Evolutionary conservation across 2,329 filamentous ascomycete species (phyloP), one percentile per base, ranked within the genome.

Genomic region (Lachnellula cervina): DNA sequence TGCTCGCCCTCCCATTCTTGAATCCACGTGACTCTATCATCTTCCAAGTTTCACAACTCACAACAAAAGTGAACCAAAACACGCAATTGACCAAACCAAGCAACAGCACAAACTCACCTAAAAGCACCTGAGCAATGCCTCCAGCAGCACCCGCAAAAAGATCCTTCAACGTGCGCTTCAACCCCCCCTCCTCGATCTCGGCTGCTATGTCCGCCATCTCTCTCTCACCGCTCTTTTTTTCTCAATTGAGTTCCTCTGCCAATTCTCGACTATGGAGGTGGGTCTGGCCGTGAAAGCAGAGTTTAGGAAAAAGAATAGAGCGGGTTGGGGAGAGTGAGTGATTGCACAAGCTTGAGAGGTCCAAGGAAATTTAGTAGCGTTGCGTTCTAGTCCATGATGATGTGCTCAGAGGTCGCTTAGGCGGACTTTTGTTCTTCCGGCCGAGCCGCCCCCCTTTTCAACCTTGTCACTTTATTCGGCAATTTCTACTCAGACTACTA

Each of bases 61-160:
- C 2, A 25, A 34, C 21, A 45, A n/a, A 42, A 47, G 23, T 19
- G n/a, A n/a, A n/a, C n/a, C n/a, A 21, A 23, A 48, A 23, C 43
- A 28, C 37, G 38, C 44, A 43, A 35, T 47, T 17, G 17, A 16
- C 14, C 16, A 16, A 45, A 40, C 42, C 17, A 51, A 49, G 16
- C n/a, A 28, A 49, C 57, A 52, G 21, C 45, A 52, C n/a, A 43
- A 53, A 80, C 84, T 74, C 76, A 96, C 92, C 93, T 63, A 97
- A 81, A 60, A 99, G 76, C 44, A 99, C 94, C 74, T 99, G 94
- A 17, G 94, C 93, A 65, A 97, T 80, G 66, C 94, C 94, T 61
- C 94, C 94, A 7, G 87, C 88, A 57, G 94, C 94, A 38, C 94
- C 94, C 11, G 94, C 84, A 69, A 93, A 88, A 57, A 99, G 78